A percentile compares a stretch with the other conserved stretches of the same genome.
Conservation (phyloP, 768 basidiomycete species). For the Rhodosporidiobolus odoratus region DNA sequence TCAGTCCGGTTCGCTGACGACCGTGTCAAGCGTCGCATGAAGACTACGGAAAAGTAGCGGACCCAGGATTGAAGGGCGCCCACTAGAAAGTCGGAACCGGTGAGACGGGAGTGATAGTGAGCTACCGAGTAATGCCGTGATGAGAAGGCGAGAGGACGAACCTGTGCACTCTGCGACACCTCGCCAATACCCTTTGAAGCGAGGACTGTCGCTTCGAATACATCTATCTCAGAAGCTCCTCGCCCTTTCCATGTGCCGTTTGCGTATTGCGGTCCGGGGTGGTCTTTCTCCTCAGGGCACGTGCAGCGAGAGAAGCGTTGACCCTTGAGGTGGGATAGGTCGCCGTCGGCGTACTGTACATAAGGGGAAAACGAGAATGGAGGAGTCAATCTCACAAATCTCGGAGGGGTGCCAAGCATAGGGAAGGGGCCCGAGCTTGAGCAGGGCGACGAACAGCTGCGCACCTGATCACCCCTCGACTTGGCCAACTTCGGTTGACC, state of each 20-base stretch:
- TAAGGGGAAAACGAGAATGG: slow-evolving; percentile 45
- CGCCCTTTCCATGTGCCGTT: slow-evolving; percentile 39
- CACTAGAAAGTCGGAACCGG: not conserved
- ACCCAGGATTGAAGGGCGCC: slow-evolving; percentile 27
- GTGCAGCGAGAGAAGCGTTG: slow-evolving; percentile 85
- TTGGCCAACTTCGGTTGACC: slow-evolving; percentile 9
- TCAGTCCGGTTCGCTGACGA: not conserved
- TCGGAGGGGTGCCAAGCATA: not conserved
- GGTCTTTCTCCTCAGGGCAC: slow-evolving; percentile 62
- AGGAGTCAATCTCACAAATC: not conserved
- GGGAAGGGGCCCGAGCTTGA: too few relatives aligned
- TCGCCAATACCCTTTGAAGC: slow-evolving; percentile 51
- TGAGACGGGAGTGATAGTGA: too few relatives aligned
- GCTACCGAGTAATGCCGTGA: slow-evolving; percentile 47
- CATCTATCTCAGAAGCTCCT: slow-evolving; percentile 38
- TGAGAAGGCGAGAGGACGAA: slow-evolving; percentile 36
- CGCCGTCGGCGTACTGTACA: slow-evolving; percentile 43
- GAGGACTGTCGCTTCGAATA: slow-evolving; percentile 35
- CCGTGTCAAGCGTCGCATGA: not conserved
- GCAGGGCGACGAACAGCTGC: not conserved
- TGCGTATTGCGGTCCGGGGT: slow-evolving; percentile 34
- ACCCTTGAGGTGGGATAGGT: slow-evolving; percentile 75
- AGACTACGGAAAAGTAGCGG: not conserved
- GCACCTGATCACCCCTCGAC: slow-evolving; percentile 8
- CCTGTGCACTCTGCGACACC: slow-evolving; percentile 73